Evolutionary conservation across 129 eudicot species (phyloP), one percentile per base, ranked within the genome.

Genomic region (Flaveria sonorensis): DNA sequence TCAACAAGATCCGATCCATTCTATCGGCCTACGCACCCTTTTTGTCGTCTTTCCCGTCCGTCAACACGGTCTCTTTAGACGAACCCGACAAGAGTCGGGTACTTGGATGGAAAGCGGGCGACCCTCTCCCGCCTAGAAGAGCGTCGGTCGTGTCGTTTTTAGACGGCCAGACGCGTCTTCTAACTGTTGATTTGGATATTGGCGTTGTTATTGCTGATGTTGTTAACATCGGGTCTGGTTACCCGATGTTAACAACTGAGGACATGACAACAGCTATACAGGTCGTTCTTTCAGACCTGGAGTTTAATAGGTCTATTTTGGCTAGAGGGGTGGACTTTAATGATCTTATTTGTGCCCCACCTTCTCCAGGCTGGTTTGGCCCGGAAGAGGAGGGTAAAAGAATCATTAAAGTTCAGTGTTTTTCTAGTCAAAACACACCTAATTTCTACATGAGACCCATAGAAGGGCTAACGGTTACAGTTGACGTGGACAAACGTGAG

Each of bases 391-490:
- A 90, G 52, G 88, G 82, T 10, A 86, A 80, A 56, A 77, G 96
- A 63, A 23, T 90, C 1, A 48, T 88, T 19, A 90, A 90, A 81
- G 77, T 88, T 68, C 85, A 86, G 26, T 92, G 95, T 61, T 92
- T 79, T 73, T 87, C 87, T 8, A 79, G 24, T 2, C 57, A 92
- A 67, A 84, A 73, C 73, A 89, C 92, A 0, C 77, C 91, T 19
- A 92, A 92, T 39, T 92, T 68, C 76, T 90, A 86, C 79, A 90
- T 90, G 96, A 86, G 96, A 68, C 96, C 92, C 16, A 88, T 90
- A 13, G 91, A 88, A 73, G 96, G 96, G 73, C 76, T 90, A 68
- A 81, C 82, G 0, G 21, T 86, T 23, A 73, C 81, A 0, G 85
- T 88, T 0, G 96, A 90, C 62, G 19, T 90, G 0, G 91, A 88